Percentiles rank a stretch among this genome's conserved stretches.
Conservation (phyloP, 768 basidiomycete genomes). For the Dentipellis fragilis region DNA sequence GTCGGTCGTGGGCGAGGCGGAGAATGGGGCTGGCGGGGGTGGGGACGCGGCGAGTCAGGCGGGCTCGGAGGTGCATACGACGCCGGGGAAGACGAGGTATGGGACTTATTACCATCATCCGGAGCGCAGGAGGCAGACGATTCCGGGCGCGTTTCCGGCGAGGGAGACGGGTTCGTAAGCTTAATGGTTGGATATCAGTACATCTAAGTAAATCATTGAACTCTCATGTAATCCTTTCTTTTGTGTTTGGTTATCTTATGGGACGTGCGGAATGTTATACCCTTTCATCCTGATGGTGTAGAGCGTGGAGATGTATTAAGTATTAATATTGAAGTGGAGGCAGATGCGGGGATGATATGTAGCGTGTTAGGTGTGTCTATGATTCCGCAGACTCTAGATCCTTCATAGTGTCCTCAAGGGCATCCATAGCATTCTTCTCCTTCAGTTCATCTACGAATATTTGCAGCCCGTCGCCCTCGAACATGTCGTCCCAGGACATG, state of each 20-base stretch:
- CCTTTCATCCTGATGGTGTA: background rate
- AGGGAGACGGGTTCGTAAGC: background rate
- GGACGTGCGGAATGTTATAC: background rate
- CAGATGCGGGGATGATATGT: too few relatives aligned
- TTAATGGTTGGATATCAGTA: background rate
- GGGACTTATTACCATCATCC: conserved; percentile 85
- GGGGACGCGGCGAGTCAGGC: conserved; percentile 15
- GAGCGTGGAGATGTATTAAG: too few relatives aligned
- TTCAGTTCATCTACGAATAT: conserved; percentile 5
- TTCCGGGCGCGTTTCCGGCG: conserved; percentile 52
- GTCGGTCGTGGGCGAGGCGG: background rate
- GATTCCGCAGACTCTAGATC: background rate
- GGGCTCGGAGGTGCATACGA: conserved; percentile 9
- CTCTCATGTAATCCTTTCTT: background rate
- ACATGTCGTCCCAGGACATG: conserved; percentile 12
- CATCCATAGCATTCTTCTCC: conserved; percentile 3
- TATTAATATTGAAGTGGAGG: too few relatives aligned
- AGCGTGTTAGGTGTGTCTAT: background rate
- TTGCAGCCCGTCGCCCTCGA: conserved; percentile 10
- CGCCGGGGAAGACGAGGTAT: conserved; percentile 34
- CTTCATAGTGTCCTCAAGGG: background rate
- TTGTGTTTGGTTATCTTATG: background rate
- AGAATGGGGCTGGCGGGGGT: background rate
- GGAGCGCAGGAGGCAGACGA: conserved; percentile 46
- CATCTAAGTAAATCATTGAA: background rate